Evolutionary conservation across 768 basidiomycete species (phyloP).

Genomic region (Hericium erinaceus): DNA sequence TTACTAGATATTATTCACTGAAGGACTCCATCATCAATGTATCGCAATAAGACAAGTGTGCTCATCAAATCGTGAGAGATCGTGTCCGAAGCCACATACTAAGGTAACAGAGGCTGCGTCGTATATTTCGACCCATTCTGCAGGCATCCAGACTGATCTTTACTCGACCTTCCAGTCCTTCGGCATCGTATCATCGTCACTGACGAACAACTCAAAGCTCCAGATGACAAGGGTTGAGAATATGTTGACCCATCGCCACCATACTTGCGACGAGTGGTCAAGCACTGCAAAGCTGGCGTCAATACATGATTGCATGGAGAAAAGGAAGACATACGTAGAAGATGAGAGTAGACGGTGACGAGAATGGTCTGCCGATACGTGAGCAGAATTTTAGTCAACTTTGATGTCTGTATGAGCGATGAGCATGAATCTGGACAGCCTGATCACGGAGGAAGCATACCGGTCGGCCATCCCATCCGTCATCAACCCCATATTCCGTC

Average conservation of each 20-base stretch:
- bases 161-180: conserved; percentile 69
- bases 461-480: conserved; percentile 66
- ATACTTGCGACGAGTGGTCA: conserved; percentile 84
- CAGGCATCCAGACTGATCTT: background rate
- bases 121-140: too few species aligned
- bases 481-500: conserved; percentile 49
- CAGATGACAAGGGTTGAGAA: conserved; percentile 80
- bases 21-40: background rate
- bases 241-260: conserved; percentile 91
- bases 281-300: conserved; percentile 39
- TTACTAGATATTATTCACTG: background rate
- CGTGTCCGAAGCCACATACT: too few species aligned
- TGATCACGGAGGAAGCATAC: conserved; percentile 29
- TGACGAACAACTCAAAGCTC: conserved; percentile 74
- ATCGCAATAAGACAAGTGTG: background rate
- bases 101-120: too few species aligned
- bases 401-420: conserved; percentile 51
- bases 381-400: conserved; percentile 60
- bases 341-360: conserved; percentile 79
- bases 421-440: background rate
- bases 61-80: too few species aligned
- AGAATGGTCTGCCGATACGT: conserved; percentile 83
- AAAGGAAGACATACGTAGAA: conserved; percentile 52
- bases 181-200: conserved; percentile 51
- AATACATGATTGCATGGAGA: background rate